Conservation (phyloP, 2,329 filamentous ascomycete species). For the Ceratocystis eucalypticola region DNA sequence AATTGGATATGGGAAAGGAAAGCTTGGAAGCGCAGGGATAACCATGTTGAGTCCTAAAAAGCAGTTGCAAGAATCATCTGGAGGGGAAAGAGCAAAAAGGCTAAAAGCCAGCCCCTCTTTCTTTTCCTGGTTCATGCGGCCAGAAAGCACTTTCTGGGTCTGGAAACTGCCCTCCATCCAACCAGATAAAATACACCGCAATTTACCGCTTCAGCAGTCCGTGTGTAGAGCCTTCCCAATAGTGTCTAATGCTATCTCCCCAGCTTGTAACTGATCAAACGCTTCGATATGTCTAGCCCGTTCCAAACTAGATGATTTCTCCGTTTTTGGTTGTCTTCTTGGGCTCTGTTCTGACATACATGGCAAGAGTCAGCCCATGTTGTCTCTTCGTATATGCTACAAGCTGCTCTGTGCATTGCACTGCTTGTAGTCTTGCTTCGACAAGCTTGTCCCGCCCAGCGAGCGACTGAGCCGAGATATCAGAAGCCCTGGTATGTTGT, state of each 20-base stretch:
- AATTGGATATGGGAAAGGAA: not conserved
- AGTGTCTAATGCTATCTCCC: not conserved
- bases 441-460: not conserved
- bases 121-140: not conserved
- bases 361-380: not conserved
- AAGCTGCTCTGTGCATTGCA: constrained; percentile 5
- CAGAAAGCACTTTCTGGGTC: not conserved
- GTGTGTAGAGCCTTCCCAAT: not conserved
- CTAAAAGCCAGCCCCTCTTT: not conserved
- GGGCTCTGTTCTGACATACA: not conserved
- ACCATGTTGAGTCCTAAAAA: not conserved
- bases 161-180: not conserved
- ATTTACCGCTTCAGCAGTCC: not conserved
- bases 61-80: not conserved
- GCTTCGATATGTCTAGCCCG: not conserved
- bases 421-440: not conserved
- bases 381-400: constrained; percentile 7
- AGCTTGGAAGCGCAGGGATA: not conserved
- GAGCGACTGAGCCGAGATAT: not conserved
- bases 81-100: not conserved
- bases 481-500: not conserved
- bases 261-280: not conserved
- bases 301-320: not conserved
- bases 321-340: not conserved
- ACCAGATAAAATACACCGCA: not conserved